Conservation (phyloP, 2,329 filamentous ascomycete species). For the Tolypocladium ovalisporum region DNA sequence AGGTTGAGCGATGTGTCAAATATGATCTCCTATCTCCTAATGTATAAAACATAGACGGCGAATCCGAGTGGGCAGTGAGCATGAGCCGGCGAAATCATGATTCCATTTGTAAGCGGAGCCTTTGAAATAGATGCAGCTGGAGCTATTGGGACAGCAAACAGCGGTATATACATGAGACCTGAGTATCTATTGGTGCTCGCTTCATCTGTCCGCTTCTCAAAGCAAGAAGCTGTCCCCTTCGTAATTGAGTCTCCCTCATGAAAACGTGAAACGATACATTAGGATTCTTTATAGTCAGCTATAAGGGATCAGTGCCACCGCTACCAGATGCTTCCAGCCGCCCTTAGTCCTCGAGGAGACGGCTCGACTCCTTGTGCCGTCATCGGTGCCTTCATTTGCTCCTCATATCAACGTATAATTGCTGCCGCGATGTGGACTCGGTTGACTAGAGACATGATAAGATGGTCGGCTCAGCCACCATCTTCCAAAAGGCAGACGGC, state of each 20-base stretch:
- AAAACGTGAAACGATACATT: background rate
- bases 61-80: background rate
- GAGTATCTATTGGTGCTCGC: background rate
- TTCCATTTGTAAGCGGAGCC: background rate
- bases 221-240: no score
- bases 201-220: background rate
- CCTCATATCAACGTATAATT: background rate
- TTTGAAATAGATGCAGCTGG: background rate
- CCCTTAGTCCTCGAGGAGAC: background rate
- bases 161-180: background rate
- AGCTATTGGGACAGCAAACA: background rate
- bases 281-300: background rate
- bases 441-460: no score
- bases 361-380: background rate
- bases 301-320: background rate
- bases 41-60: constrained; percentile 41
- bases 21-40: constrained; percentile 84
- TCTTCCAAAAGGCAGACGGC: background rate
- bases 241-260: background rate
- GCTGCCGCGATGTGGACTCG: background rate
- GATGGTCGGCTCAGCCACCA: background rate
- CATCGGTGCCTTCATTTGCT: background rate
- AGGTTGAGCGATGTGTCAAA: constrained; percentile 83
- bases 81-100: background rate
- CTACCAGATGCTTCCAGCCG: background rate